Evolutionary conservation across 2,329 filamentous ascomycete species (phyloP), one percentile per base, ranked within the genome.

Genomic region (Aspergillus quadricinctus): DNA sequence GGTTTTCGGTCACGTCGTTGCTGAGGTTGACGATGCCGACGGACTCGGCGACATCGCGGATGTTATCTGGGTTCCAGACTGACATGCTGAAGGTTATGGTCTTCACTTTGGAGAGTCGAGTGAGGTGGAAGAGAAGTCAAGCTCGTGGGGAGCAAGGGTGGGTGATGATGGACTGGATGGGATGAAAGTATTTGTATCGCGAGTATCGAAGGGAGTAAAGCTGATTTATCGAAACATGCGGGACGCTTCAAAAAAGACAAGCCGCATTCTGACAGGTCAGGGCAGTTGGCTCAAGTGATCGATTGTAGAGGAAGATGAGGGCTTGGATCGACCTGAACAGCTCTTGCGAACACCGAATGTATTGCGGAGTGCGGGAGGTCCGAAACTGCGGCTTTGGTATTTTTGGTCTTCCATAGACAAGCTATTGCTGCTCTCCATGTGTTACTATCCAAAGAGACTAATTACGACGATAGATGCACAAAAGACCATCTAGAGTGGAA

Each of bases 11-110:
- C 23, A 94, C 89, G 60, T 97, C 93, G 58, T 96, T 90, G 70
- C 85, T 86, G 48, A 97, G 82, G 54, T 85, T 83, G 64, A 84
- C 80, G 66, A 99, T 92, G 56, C 94, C 94, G 49, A 97, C 90
- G 1, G 94, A 96, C 75, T 99, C 94, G 64, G 94, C 93, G 59
- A 97, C 92, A 73, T 99, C 94, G 66, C 87, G 88, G 66, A 99
- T 90, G 66, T 96, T 97, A 68, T 99, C 94, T 19, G 90, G 87
- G 71, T 97, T 97, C 94, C 94, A 97, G 65, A 97, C 86, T 41
- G 85, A 84, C 80, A 81, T 82, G 48, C 50, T 69, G 64, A 49
- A 48, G 8, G 11, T n/a, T 46, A 21, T 10, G 35, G 48, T 48
- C 10, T 48, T 29, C 40, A 48, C 23, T 50, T 56, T 25, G 19